These are phyloP conservation scores for Peronosclerospora sorghi DNA, from an alignment of 352 stramenopile species.

Conservation along the genomic window DNA sequence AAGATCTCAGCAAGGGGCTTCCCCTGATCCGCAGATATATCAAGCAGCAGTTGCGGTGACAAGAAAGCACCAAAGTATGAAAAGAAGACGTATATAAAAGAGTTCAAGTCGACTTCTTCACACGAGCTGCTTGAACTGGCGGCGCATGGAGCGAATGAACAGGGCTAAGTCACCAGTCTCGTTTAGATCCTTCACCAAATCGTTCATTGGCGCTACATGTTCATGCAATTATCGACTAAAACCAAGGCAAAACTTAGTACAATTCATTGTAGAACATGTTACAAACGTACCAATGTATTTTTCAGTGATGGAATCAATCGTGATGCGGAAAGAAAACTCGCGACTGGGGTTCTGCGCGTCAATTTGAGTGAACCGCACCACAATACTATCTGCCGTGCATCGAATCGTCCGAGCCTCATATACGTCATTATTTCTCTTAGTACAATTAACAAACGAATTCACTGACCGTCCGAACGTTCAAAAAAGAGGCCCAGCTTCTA, in stretches of 20 bases:
- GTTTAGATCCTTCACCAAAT: constrained; percentile 58
- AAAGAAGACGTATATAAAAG: constrained; percentile 35
- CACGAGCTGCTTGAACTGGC: constrained; percentile 62
- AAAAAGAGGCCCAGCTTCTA: constrained; percentile 58
- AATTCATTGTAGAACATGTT: background rate
- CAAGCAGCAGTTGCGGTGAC: background rate
- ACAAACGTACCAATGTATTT: constrained; percentile 39
- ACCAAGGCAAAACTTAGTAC: background rate
- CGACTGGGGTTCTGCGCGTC: constrained; percentile 39
- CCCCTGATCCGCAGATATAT: background rate
- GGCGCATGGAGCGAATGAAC: constrained; percentile 72
- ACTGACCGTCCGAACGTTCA: constrained; percentile 41
- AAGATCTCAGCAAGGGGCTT: background rate
- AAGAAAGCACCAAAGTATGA: constrained; percentile 13
- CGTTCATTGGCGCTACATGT: constrained; percentile 28
- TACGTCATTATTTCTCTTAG: background rate
- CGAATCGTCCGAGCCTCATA: background rate
- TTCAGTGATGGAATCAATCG: constrained; percentile 49
- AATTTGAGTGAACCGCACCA: constrained; percentile 63
- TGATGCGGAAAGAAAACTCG: constrained; percentile 65
- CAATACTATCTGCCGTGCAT: constrained; percentile 41
- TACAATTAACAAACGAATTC: background rate
- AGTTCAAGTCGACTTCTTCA: constrained; percentile 15
- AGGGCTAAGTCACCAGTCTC: constrained; percentile 48
- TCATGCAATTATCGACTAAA: constrained; percentile 58